Percentiles rank a stretch among this genome's conserved stretches.
Evolutionary conservation across 1,284 basidiomycete species (phyloP).

Genomic region (Trichosporon faecale): DNA sequence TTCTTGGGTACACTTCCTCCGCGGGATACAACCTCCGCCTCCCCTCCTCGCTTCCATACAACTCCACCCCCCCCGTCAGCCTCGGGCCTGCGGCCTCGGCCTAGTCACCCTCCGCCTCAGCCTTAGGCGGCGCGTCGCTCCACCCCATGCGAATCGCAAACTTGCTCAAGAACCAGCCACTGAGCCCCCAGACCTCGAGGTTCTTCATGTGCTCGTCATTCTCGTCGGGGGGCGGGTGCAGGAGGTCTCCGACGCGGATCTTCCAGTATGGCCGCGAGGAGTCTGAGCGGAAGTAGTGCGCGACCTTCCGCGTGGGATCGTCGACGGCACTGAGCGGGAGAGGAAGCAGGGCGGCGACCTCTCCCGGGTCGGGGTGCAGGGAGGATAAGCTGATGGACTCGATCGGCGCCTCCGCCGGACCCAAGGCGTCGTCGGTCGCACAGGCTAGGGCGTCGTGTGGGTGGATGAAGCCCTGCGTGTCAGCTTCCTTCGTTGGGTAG

Average conservation of each 20-base stretch:
- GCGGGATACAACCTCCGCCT: too few species aligned
- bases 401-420: conserved; percentile 20
- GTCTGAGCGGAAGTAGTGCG: conserved; percentile 43
- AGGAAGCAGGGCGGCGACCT: conserved; percentile 41
- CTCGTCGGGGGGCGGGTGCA: conserved; percentile 17
- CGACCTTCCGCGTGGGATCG: conserved; percentile 22
- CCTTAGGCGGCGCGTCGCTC: conserved; percentile 27
- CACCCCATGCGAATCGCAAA: conserved; percentile 37
- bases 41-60: too few species aligned
- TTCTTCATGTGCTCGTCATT: conserved; percentile 14
- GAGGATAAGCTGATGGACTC: conserved; percentile 29
- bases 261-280: conserved; percentile 39
- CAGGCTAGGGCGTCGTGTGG: conserved; percentile 12
- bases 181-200: conserved; percentile 48
- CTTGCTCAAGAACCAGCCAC: conserved; percentile 45
- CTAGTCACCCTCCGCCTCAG: conserved; percentile 1
- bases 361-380: conserved; percentile 32
- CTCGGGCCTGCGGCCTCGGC: background rate
- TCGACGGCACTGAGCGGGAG: conserved; percentile 34
- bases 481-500: conserved; percentile 17
- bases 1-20: background rate
- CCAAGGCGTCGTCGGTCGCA: conserved; percentile 13
- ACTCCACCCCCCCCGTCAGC: too few species aligned
- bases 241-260: conserved; percentile 34
- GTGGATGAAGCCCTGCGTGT: conserved; percentile 34